These are phyloP conservation scores for Rhododendron vialii DNA, from an alignment of 148 eudicot species.

Conservation along the genomic window DNA sequence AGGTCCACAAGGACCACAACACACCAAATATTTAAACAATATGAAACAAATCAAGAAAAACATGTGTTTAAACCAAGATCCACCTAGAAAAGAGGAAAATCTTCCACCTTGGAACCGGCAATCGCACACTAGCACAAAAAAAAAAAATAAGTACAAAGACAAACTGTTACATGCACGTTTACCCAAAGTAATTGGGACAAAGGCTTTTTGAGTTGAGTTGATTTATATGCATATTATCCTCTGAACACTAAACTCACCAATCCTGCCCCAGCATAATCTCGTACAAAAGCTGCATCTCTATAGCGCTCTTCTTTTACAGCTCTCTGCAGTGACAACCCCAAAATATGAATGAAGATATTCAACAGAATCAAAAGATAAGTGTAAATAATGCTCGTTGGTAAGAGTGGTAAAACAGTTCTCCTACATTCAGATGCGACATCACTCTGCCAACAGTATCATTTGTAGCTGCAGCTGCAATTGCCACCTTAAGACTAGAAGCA, in stretches of 20 bases:
- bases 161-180: neutral
- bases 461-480: slow-evolving; percentile 84
- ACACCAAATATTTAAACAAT: neutral
- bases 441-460: slow-evolving; percentile 87
- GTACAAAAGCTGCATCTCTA: slow-evolving; percentile 75
- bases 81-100: neutral
- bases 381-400: slow-evolving; percentile 8
- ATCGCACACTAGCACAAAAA: neutral
- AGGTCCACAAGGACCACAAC: neutral
- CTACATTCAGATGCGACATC: slow-evolving; percentile 74
- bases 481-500: slow-evolving; percentile 91
- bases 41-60: neutral
- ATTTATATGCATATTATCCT: neutral
- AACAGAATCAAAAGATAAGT: slow-evolving; percentile 11
- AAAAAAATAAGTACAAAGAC: neutral
- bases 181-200: neutral
- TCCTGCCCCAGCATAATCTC: slow-evolving; percentile 91
- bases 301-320: slow-evolving; percentile 81
- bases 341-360: neutral
- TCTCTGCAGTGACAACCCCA: slow-evolving; percentile 43
- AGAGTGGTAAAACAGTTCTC: slow-evolving; percentile 2
- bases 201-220: neutral
- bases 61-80: neutral
- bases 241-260: slow-evolving; percentile 52
- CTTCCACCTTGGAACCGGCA: neutral